phyloP scores from a whole-genome alignment of 2,329 filamentous ascomycete species.

The Chaetomiaceae sp. region DNA sequence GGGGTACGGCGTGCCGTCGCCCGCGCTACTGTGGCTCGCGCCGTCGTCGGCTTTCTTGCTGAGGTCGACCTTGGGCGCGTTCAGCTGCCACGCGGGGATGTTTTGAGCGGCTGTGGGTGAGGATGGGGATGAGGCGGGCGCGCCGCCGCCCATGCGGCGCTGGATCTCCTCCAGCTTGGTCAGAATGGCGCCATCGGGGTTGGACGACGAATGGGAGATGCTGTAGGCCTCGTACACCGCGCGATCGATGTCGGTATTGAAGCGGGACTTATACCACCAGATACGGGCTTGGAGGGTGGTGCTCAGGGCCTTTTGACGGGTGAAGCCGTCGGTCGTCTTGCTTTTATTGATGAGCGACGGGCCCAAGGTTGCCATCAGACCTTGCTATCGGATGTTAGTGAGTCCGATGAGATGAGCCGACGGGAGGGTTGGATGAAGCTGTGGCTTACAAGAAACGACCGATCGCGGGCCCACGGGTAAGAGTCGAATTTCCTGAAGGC shows the following conservation, averaged over 20 bases:
- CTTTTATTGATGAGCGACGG: conserved; percentile 11
- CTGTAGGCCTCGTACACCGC: conserved; percentile 20
- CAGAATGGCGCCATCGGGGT: conserved; percentile 24
- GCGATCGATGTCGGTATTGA: conserved; percentile 22
- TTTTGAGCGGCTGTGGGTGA: background rate
- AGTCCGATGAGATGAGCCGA: background rate
- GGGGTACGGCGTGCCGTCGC: conserved; percentile 62
- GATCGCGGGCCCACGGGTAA: conserved; percentile 65
- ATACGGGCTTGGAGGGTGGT: conserved; percentile 62
- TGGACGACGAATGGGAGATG: background rate
- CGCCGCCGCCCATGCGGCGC: conserved; percentile 20
- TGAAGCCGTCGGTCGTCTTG: conserved; percentile 20
- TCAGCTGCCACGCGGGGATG: conserved; percentile 44
- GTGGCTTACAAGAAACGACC: conserved; percentile 58
- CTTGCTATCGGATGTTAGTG: conserved; percentile 23
- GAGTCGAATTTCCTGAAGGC: conserved; percentile 59
- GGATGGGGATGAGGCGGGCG: background rate
- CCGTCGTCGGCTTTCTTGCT: conserved; percentile 39
- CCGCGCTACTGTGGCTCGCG: conserved; percentile 12
- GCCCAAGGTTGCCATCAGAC: conserved; percentile 26
- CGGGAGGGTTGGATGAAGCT: background rate
- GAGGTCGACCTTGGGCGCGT: conserved; percentile 46
- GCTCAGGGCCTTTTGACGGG: conserved; percentile 32
- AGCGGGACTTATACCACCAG: conserved; percentile 27
- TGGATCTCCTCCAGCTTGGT: conserved; percentile 25